phyloP scores from a whole-genome alignment of 257 asterid genomes.

The Salvia rosmarinus region DNA sequence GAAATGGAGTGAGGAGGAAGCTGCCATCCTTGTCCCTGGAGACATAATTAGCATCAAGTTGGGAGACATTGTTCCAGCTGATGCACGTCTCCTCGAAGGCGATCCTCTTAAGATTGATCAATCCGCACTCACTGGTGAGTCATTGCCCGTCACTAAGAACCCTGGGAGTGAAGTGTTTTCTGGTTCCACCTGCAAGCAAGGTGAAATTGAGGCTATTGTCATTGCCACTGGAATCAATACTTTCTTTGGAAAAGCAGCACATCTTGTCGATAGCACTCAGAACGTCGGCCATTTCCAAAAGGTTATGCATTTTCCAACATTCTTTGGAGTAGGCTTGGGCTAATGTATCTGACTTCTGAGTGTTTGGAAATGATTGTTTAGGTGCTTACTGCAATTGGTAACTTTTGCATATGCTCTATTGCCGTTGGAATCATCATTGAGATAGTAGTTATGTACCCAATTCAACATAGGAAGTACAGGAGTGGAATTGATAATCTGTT shows the following conservation, averaged over 20 bases:
- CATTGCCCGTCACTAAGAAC: constrained; percentile 64
- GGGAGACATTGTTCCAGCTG: constrained; percentile 85
- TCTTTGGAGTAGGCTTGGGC: neutral
- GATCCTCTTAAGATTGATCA: constrained; percentile 88
- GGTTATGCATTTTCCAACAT: constrained; percentile 39
- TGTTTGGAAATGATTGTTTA: constrained; percentile 19
- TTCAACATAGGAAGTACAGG: constrained; percentile 67
- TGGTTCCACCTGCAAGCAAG: constrained; percentile 92
- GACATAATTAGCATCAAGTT: constrained; percentile 76
- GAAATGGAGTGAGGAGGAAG: constrained; percentile 79
- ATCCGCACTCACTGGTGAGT: constrained; percentile 84
- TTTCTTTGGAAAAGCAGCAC: constrained; percentile 91
- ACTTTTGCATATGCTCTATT: constrained; percentile 78
- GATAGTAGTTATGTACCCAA: constrained; percentile 73
- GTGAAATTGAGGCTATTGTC: constrained; percentile 82
- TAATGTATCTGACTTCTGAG: neutral
- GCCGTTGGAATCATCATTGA: constrained; percentile 67
- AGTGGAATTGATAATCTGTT: constrained; percentile 73
- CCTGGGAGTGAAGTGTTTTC: constrained; percentile 71
- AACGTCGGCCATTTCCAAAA: constrained; percentile 84
- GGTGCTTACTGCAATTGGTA: constrained; percentile 82
- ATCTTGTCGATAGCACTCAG: constrained; percentile 81
- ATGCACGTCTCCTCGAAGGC: constrained; percentile 81
- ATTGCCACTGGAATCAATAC: constrained; percentile 86
- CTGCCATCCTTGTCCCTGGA: constrained; percentile 77